phyloP scores from a whole-genome alignment of 129 eudicot genomes.

The Tagetes patula region DNA sequence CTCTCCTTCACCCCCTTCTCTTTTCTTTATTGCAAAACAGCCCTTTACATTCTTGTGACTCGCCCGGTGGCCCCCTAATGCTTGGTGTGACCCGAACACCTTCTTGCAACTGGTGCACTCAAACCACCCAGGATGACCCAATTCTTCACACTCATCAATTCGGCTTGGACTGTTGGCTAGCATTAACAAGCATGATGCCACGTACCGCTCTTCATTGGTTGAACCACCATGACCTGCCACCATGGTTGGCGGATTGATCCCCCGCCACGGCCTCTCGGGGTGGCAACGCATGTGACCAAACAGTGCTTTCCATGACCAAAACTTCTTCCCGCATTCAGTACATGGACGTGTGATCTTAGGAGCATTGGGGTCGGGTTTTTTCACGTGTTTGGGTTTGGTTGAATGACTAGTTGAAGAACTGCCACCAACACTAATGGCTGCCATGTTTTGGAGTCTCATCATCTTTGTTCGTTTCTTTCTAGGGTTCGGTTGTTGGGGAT shows the following conservation, averaged over 20 bases:
- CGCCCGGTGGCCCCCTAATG: slow-evolving; percentile 88
- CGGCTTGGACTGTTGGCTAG: slow-evolving; percentile 49
- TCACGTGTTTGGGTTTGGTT: slow-evolving; percentile 36
- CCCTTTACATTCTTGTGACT: slow-evolving; percentile 91
- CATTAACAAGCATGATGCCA: slow-evolving; percentile 61
- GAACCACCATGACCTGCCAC: slow-evolving; percentile 16
- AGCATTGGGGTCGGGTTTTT: slow-evolving; percentile 66
- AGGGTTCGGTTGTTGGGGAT: slow-evolving; percentile 35
- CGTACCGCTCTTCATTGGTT: slow-evolving; percentile 57
- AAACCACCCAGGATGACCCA: slow-evolving; percentile 45
- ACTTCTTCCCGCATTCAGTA: slow-evolving; percentile 71
- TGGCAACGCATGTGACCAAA: slow-evolving; percentile 99
- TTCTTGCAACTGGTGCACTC: slow-evolving; percentile 78
- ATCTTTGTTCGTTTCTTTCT: slow-evolving; percentile 57
- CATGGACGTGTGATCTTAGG: slow-evolving; percentile 71
- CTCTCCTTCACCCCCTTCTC: slow-evolving; percentile 33
- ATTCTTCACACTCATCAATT: neutral
- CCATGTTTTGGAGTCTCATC: slow-evolving; percentile 22
- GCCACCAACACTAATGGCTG: slow-evolving; percentile 1
- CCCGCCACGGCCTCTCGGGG: slow-evolving; percentile 94
- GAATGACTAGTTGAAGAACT: neutral
- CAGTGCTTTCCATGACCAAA: slow-evolving; percentile 84
- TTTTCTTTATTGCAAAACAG: slow-evolving; percentile 58
- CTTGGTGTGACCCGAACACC: slow-evolving; percentile 86
- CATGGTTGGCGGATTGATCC: slow-evolving; percentile 70